phyloP scores from a whole-genome alignment of 768 basidiomycete species.

The Hydnomerulius pinastri region DNA sequence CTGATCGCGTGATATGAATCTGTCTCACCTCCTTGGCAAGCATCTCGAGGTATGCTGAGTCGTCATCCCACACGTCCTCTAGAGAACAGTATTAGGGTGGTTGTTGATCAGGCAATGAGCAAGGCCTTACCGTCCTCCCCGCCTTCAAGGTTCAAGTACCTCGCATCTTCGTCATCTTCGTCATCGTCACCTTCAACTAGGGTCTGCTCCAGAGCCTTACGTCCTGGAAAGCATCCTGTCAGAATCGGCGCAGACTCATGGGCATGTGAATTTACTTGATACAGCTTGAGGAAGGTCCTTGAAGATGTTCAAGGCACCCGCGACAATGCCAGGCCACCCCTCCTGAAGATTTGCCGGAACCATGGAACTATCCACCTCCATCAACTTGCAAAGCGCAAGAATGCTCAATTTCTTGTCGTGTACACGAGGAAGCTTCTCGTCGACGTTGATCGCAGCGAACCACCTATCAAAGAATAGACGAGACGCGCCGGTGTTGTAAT shows the following conservation, averaged over 20 bases:
- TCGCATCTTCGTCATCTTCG: constrained; percentile 51
- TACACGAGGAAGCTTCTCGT: constrained; percentile 70
- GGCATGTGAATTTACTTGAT: constrained; percentile 49
- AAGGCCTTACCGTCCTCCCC: constrained; percentile 55
- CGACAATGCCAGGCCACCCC: constrained; percentile 78
- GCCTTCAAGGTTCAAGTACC: constrained; percentile 61
- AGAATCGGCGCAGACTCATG: not conserved
- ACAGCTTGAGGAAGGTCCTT: constrained; percentile 77
- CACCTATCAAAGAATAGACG: constrained; percentile 83
- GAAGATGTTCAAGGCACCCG: constrained; percentile 71
- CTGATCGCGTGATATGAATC: constrained; percentile 2
- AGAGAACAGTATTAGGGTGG: constrained; percentile 3
- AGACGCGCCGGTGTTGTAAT: constrained; percentile 54
- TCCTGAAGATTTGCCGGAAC: constrained; percentile 63
- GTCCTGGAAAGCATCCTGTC: constrained; percentile 38
- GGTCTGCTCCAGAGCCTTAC: constrained; percentile 60
- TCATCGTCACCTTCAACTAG: constrained; percentile 44
- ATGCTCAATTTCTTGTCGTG: constrained; percentile 90
- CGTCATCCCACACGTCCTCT: constrained; percentile 92
- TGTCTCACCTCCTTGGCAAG: constrained; percentile 73
- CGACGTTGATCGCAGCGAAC: constrained; percentile 71
- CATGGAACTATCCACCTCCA: constrained; percentile 63
- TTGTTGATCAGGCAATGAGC: not conserved
- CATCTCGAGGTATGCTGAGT: constrained; percentile 86
- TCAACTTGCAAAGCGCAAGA: constrained; percentile 70